Evolutionary conservation across 352 stramenopile species (phyloP), one percentile per base, ranked within the genome.

Genomic region (Peronosclerospora sorghi): DNA sequence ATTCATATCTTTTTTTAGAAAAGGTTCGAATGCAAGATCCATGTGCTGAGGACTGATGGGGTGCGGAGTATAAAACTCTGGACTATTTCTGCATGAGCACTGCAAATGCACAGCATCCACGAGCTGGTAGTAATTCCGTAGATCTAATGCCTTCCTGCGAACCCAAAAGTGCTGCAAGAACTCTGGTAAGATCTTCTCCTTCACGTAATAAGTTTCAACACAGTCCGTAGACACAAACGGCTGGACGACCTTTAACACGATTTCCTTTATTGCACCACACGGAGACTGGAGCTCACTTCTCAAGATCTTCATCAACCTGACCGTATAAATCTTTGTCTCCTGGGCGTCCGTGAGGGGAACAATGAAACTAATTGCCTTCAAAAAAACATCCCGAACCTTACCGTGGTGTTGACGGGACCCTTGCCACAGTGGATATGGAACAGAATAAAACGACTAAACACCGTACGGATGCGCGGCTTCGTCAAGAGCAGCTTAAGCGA

Each of bases 91-190:
- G n/a, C n/a, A n/a, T n/a, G n/a, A n/a, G n/a, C n/a, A n/a, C n/a
- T n/a, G n/a, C n/a, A n/a, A n/a, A n/a, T n/a, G n/a, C n/a, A n/a
- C n/a, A n/a, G n/a, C n/a, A n/a, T 99, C 96, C 43, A 99, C 93
- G 3, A 99, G 72, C 63, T 98, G 95, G 8, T 96, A 96, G 63
- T 98, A 97, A 69, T 99, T 99, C 32, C 96, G 76, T 18, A 91
- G 67, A 62, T 99, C 96, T 19, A 99, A 66, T 3, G 96, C 96
- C 92, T 98, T 99, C 14, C 96, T 72, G 4, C 96, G 83, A 36
- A 98, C 96, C 96, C 96, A 99, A 59, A 99, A 99, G 55, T 98
- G 96, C 4, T 79, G 61, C 72, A 99, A 99, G 64, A 99, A 99
- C 49, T 98, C 95, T 3, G 96, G 96, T 19, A 99, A 56, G 39